Conservation (phyloP, 345 rosid species). For the Microcos paniculata region DNA sequence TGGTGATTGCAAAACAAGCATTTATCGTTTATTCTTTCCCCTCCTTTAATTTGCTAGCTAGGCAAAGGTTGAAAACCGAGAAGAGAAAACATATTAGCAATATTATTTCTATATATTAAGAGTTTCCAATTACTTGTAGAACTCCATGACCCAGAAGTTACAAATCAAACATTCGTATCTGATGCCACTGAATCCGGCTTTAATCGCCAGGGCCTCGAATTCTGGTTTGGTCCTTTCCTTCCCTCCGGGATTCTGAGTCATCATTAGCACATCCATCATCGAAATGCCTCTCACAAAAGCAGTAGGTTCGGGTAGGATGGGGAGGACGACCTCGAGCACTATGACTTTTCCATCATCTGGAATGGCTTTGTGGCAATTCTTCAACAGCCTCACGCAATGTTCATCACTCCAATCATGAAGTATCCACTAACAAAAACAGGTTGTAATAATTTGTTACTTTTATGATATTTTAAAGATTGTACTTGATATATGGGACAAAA, state of each 20-base stretch:
- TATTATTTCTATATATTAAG: too few relatives aligned
- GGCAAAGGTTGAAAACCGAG: too few relatives aligned
- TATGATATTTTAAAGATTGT: background rate
- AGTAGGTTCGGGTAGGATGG: background rate
- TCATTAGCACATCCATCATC: background rate
- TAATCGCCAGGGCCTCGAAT: constrained; percentile 1
- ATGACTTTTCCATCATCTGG: constrained; percentile 42
- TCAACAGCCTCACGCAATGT: constrained; percentile 40
- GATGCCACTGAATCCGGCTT: constrained; percentile 7
- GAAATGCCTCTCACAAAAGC: background rate
- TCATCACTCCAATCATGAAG: constrained; percentile 50
- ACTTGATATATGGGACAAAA: too few relatives aligned
- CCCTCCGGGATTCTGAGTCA: constrained; percentile 3
- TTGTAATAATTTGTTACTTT: background rate
- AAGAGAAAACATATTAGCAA: too few relatives aligned
- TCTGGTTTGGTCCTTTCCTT: constrained; percentile 13
- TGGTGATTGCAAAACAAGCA: too few relatives aligned
- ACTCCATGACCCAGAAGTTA: background rate
- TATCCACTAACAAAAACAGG: constrained; percentile 30
- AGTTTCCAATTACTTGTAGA: background rate
- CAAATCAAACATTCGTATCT: background rate
- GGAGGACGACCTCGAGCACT: background rate
- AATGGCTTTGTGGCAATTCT: constrained; percentile 17
- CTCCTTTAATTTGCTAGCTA: too few relatives aligned
- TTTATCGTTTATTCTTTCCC: too few relatives aligned